Base-by-base conservation (phyloP, 192 early-diverging fungal genomes). In the Dispira simplex region DNA sequence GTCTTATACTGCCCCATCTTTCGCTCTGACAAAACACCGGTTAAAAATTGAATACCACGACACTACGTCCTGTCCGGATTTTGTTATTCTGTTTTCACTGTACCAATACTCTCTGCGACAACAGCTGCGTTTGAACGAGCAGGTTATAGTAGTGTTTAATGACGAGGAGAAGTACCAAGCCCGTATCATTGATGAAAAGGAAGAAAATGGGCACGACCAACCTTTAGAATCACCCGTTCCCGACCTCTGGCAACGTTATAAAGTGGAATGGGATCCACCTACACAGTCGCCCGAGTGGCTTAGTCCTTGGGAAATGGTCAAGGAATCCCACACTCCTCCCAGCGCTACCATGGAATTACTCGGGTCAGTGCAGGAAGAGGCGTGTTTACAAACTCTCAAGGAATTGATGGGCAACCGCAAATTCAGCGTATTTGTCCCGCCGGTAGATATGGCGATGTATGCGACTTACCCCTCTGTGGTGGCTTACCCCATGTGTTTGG, bases 401-500 rank as follows among this genome's bases (percentile, higher is more conserved):
- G 71, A 68, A 39, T 63, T 88, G 16, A 62, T 70, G 4, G 57
- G 65, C 8, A 60, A 66, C 8, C 65, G 71, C 0, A 77, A 76
- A 10, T 81, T 80, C 51, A 71, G 63, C 27, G 75, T 82, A 62
- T 89, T 87, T 69, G 73, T 83, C 32, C 69, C 73, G 0, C 74
- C 79, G 44, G 87, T 89, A 10, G 80, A 85, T 63, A 83, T 73
- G 54, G 69, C 65, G 47, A 76, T 72, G 10, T 84, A 87, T 32
- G 77, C 82, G 0, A 75, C 81, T 32, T 90, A 90, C 70, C 69
- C 83, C 44, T 63, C 77, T 21, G 64, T 74, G 32, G 69, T 90
- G 13, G 80, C 88, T 0, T 90, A 90, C 26, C 88, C 88, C 0
- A 84, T 88, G 46, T 87, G 84, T 44, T 62, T 90, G 43, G 75